phyloP scores from a whole-genome alignment of 495 filamentous ascomycete species.

The Aspergillus kassunensis region DNA sequence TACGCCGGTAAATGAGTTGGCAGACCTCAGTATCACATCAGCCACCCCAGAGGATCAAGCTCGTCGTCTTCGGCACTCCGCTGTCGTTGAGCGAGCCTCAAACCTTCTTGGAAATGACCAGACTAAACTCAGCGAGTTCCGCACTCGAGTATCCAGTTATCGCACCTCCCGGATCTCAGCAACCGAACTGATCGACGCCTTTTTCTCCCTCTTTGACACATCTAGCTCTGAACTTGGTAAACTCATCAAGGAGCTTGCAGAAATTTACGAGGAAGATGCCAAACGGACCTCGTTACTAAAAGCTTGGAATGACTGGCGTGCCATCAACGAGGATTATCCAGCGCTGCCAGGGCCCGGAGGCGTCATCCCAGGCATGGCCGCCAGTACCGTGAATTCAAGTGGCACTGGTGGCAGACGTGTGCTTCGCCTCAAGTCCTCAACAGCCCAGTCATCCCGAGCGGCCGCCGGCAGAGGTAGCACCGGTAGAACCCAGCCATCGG shows the following conservation, averaged over 20 bases:
- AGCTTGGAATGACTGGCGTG: slow-evolving; percentile 92
- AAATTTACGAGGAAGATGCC: slow-evolving; percentile 78
- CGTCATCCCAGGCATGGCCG: slow-evolving; percentile 47
- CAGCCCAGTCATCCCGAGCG: slow-evolving; percentile 66
- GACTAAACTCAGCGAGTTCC: slow-evolving; percentile 71
- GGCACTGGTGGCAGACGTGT: slow-evolving; percentile 51
- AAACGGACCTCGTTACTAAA: slow-evolving; percentile 70
- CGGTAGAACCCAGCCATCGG: slow-evolving; percentile 37
- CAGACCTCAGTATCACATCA: slow-evolving; percentile 33
- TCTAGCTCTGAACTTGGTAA: slow-evolving; percentile 76
- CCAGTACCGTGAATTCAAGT: slow-evolving; percentile 34
- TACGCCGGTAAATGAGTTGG: slow-evolving; percentile 40
- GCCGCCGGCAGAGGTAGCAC: slow-evolving; percentile 50
- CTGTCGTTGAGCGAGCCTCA: slow-evolving; percentile 80
- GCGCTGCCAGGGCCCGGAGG: slow-evolving; percentile 72
- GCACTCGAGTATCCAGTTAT: slow-evolving; percentile 70
- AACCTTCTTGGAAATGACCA: slow-evolving; percentile 72
- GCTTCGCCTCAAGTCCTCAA: slow-evolving; percentile 70
- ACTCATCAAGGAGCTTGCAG: slow-evolving; percentile 85
- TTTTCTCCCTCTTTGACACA: slow-evolving; percentile 79
- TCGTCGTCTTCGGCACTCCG: slow-evolving; percentile 62
- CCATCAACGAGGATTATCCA: slow-evolving; percentile 94
- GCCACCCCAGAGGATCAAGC: slow-evolving; percentile 74
- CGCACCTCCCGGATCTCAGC: slow-evolving; percentile 62
- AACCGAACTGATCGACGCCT: slow-evolving; percentile 71